phyloP scores from a whole-genome alignment of 352 stramenopile genomes.

The Phytophthora ohioensis region DNA sequence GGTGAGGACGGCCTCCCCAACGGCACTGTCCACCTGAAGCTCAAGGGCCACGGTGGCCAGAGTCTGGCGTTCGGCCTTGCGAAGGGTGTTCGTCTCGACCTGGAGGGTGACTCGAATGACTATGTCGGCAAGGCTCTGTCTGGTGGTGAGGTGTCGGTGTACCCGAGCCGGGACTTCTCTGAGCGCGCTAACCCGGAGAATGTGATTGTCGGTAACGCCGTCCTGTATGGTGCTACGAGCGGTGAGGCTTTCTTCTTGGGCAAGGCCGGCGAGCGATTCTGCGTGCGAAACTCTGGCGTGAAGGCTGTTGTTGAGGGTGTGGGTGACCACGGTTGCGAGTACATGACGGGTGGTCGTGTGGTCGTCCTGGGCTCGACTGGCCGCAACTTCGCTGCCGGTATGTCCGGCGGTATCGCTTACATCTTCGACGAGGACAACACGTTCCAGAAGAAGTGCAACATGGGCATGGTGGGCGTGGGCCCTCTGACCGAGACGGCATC shows the following conservation, averaged over 20 bases:
- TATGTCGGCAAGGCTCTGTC: conserved; percentile 96
- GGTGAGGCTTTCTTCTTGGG: conserved; percentile 96
- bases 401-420: conserved; percentile 97
- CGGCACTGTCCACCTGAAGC: conserved; percentile 94
- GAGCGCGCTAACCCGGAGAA: conserved; percentile 78
- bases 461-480: conserved; percentile 92
- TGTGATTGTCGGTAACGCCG: conserved; percentile 97
- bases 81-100: conserved; percentile 93
- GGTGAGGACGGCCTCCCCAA: conserved; percentile 91
- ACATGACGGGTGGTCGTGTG: conserved; percentile 97
- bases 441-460: conserved; percentile 96
- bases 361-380: conserved; percentile 94
- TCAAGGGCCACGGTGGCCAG: conserved; percentile 94
- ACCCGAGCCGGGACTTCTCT: conserved; percentile 71
- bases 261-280: conserved; percentile 96
- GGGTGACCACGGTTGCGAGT: conserved; percentile 97
- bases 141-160: conserved; percentile 94
- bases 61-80: conserved; percentile 94
- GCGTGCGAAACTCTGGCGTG: conserved; percentile 97
- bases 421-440: conserved; percentile 95
- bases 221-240: conserved; percentile 94
- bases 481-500: conserved; percentile 79
- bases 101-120: conserved; percentile 96
- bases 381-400: conserved; percentile 97
- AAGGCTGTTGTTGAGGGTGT: conserved; percentile 95